Evolutionary conservation across 305 asterid genomes (phyloP).

Genomic region (Fraxinus sp.): DNA sequence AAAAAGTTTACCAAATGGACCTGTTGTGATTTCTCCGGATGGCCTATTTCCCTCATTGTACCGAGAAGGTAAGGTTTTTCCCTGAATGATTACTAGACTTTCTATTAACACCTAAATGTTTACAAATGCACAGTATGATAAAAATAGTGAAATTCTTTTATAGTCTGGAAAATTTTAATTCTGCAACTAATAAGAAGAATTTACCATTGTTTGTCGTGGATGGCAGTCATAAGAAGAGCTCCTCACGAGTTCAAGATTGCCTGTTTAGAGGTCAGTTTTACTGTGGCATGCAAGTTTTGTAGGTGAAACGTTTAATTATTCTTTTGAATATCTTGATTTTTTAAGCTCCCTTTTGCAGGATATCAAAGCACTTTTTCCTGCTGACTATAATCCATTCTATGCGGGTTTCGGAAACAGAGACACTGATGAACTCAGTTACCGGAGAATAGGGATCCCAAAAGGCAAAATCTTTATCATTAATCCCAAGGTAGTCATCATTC

Average conservation of each 20-base stretch:
- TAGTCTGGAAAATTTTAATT: not conserved
- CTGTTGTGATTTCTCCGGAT: constrained; percentile 98
- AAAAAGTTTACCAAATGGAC: constrained; percentile 88
- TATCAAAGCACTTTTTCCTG: constrained; percentile 92
- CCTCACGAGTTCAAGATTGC: constrained; percentile 99
- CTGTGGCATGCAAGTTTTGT: not conserved
- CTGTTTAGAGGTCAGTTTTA: constrained; percentile 78
- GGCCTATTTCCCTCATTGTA: constrained; percentile 92
- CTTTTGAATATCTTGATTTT: not conserved
- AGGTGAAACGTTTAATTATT: not conserved
- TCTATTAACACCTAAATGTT: not conserved
- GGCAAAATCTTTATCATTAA: constrained; percentile 96
- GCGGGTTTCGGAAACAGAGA: constrained; percentile 99
- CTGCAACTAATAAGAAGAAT: not conserved
- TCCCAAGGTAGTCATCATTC: constrained; percentile 65
- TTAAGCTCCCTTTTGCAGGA: constrained; percentile 53
- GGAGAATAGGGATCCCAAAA: constrained; percentile 97
- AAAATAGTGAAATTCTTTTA: not conserved
- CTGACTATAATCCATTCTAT: constrained; percentile 91
- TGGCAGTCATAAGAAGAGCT: constrained; percentile 94
- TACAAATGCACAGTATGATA: not conserved
- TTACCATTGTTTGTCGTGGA: constrained; percentile 28
- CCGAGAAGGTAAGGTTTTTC: constrained; percentile 72
- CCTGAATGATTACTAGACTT: not conserved
- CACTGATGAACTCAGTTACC: constrained; percentile 97